Evolutionary conservation across 371 early-diverging fungal species (phyloP), one percentile per base, ranked within the genome.

Genomic region (Actinomortierella ambigua): DNA sequence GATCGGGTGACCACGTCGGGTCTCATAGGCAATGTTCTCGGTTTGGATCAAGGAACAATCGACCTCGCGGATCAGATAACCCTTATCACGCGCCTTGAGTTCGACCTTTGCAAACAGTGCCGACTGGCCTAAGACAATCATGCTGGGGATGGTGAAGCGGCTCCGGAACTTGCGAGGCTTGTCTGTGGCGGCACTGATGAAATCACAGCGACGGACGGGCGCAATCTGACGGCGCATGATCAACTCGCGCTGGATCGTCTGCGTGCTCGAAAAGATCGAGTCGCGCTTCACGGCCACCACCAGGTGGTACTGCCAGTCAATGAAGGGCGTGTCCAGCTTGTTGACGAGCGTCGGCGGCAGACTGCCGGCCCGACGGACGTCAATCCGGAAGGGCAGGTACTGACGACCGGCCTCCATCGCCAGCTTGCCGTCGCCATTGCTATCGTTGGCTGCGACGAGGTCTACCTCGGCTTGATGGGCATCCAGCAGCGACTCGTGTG

Each of bases 231-330:
- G 75, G 20, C 75, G 75, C 28, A 73, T 26, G n/a, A 73, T 63
- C 52, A 73, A 46, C 27, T 73, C 75, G 28, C 63, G 67, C 55
- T 73, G 66, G 47, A 67, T 55, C 17, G 67, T 64, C 15, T 67
- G 67, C 7, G 67, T 73, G 42, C 57, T 8, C 20, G 75, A 73
- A 29, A 73, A 73, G 49, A 73, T 67, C 57, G 53, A 73, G 18
- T 67, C 53, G n/a, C 75, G 67, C 20, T 64, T 57, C 17, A 73
- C 17, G 2, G 67, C 60, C 6, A 67, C 68, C 49, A 67, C 67
- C 52, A 73, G 63, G 61, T 73, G 67, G 29, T 73, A 73, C 50
- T 67, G 66, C 75, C 75, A 73, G 50, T 73, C 75, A 24, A 73
- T 67, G 41, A 47, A 73, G 0, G 59, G 64, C 5, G 75, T 73